Percentiles rank a stretch among this genome's conserved stretches.
phyloP scores from a whole-genome alignment of 2,329 filamentous ascomycete species.

The Colletotrichum noveboracense region DNA sequence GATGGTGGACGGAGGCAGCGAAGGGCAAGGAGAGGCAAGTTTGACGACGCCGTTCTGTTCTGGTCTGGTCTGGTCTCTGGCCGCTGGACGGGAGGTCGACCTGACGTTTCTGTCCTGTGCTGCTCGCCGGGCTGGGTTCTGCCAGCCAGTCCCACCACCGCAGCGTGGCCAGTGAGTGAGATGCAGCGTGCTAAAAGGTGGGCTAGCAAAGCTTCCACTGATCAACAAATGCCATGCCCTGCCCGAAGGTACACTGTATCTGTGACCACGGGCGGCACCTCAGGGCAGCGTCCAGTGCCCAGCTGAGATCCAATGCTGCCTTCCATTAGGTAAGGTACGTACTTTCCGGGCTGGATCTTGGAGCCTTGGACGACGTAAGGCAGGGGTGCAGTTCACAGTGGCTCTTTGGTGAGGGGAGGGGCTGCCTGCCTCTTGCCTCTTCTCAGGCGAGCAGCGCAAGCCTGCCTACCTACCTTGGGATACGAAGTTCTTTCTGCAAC shows the following conservation, averaged over 20 bases:
- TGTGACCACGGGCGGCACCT: neutral
- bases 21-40: conserved; percentile 19
- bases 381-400: conserved; percentile 4
- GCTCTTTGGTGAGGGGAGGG: conserved; percentile 11
- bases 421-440: neutral
- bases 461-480: neutral
- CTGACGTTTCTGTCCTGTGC: neutral
- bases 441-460: neutral
- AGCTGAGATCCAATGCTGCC: neutral
- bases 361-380: neutral
- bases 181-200: neutral
- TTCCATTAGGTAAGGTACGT: conserved; percentile 10
- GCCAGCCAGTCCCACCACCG: neutral
- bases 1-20: conserved; percentile 7
- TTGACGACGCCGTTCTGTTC: conserved; percentile 20
- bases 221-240: neutral
- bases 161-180: neutral
- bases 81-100: neutral
- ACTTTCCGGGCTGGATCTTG: neutral
- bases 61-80: neutral
- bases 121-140: neutral
- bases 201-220: conserved; percentile 10
- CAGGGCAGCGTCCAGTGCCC: neutral
- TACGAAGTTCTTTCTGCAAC: neutral
- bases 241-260: conserved; percentile 10